These are phyloP conservation scores for Daldinia caldariorum DNA, from an alignment of 495 filamentous ascomycete genomes.

Conservation along the genomic window DNA sequence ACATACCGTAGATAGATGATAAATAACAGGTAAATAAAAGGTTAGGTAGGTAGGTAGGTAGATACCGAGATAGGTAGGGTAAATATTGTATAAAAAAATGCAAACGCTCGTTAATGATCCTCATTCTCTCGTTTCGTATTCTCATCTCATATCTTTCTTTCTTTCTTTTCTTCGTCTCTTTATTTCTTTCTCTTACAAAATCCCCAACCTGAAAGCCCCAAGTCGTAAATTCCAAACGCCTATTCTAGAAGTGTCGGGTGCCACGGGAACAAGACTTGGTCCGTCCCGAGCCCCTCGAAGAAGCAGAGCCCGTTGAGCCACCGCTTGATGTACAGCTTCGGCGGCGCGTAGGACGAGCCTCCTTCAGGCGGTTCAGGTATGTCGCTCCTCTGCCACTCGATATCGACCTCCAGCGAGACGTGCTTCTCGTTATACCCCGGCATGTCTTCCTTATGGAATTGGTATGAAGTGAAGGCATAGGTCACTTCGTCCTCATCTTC, in stretches of 20 bases:
- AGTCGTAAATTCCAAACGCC: not conserved
- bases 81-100: not conserved
- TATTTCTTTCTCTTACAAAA: not conserved
- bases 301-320: conserved; percentile 50
- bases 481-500: conserved; percentile 22
- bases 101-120: conserved; percentile 14
- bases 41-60: too few species aligned
- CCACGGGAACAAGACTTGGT: conserved; percentile 46
- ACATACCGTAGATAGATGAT: not conserved
- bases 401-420: conserved; percentile 46
- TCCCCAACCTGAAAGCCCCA: not conserved
- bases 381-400: conserved; percentile 32
- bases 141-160: conserved; percentile 8
- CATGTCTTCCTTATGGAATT: not conserved
- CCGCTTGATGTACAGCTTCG: conserved; percentile 44
- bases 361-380: conserved; percentile 1
- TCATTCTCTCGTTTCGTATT: conserved; percentile 13
- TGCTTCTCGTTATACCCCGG: conserved; percentile 39
- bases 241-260: conserved; percentile 40
- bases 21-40: not conserved
- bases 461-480: conserved; percentile 42
- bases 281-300: conserved; percentile 10
- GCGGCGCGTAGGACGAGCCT: not conserved
- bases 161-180: not conserved
- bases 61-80: too few species aligned